Evolutionary conservation across 371 early-diverging fungal species (phyloP), one percentile per base, ranked within the genome.

Genomic region (Rhizomucor pusillus): DNA sequence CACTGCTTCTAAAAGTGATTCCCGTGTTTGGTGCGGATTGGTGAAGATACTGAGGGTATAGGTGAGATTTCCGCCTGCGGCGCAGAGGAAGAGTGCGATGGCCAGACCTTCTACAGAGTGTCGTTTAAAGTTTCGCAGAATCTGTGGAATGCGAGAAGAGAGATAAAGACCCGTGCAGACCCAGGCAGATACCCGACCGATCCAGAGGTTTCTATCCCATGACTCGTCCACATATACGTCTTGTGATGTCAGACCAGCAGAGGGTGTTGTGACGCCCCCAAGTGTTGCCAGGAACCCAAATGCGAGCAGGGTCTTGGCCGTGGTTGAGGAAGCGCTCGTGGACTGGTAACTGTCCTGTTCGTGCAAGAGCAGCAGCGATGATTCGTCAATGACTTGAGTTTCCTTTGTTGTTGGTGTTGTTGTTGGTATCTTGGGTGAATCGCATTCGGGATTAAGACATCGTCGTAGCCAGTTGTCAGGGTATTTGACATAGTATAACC

Each of bases 121-220:
- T 20, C 89, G 73, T 7, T 60, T 56, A 47, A 63, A 76, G 54
- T 86, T 86, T 50, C 79, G 80, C 62, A 70, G 73, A 46, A 90
- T 80, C 61, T 90, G 90, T 5, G 90, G 90, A 43, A 86, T 53
- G 9, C 90, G 71, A 25, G 84, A 83, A 0, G 81, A 66, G 4
- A 90, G 65, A 56, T 90, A 90, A 22, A 88, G 73, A 40, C 71
- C 50, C 4, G 87, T 80, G 65, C 89, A 89, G 3, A 77, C 18
- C 85, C 86, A 90, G 3, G 89, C 84, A 56, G 84, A 74, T 47
- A 84, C 64, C 9, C 79, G 59, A 11, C 90, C 90, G 20, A 88
- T 54, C 62, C 73, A 63, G 9, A 71, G 25, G 41, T 43, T 1
- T 60, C 50, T 7, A 50, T 52, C 10, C 49, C 50, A 19, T 37